Percentiles rank a stretch among this genome's conserved stretches.
Conservation (phyloP, 225 moss, liverwort and hornwort species). For the Thuidium tamariscinum region DNA sequence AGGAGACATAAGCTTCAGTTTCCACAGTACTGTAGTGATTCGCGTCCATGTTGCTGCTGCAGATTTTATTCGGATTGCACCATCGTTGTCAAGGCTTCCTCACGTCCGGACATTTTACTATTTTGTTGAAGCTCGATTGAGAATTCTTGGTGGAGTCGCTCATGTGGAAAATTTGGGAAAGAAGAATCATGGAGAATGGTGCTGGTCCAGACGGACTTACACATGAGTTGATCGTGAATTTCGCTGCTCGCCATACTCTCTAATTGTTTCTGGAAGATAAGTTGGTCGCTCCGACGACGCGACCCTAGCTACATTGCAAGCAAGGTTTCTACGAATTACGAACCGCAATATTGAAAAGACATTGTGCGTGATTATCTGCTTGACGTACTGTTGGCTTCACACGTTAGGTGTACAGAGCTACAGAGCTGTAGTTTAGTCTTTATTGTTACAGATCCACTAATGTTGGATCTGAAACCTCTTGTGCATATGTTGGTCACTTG, state of each 20-base stretch:
- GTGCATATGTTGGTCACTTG: no score
- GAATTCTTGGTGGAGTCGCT: background rate
- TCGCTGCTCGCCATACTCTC: background rate
- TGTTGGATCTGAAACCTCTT: no score
- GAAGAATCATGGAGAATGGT: background rate
- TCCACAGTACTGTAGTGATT: background rate
- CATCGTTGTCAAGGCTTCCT: background rate
- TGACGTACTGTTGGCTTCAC: background rate
- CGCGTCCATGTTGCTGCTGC: background rate
- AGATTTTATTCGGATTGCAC: background rate
- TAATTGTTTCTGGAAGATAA: background rate
- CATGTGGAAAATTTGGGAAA: background rate
- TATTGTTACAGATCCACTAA: no score
- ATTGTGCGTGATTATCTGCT: background rate
- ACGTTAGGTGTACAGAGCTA: no score
- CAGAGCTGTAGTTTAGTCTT: no score
- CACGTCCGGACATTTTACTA: background rate
- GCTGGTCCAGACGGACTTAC: background rate
- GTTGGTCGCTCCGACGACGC: background rate
- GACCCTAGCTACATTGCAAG: background rate
- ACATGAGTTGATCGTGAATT: background rate
- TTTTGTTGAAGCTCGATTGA: background rate
- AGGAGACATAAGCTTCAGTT: background rate
- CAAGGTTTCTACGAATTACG: background rate
- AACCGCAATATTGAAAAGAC: background rate